phyloP scores from a whole-genome alignment of 441 rosid species.

The Populus hybrid region DNA sequence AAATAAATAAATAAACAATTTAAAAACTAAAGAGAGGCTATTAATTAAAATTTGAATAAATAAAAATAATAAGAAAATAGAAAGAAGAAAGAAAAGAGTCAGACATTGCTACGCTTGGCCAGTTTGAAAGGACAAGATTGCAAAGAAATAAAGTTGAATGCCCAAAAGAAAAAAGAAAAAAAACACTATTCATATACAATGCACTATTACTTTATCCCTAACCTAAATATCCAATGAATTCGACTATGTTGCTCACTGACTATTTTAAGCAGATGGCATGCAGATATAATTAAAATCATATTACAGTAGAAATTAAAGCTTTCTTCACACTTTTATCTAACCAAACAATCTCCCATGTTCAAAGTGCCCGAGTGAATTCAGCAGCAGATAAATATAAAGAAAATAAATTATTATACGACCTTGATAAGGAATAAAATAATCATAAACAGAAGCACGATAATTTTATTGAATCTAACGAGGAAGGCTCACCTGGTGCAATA shows the following conservation, averaged over 20 bases:
- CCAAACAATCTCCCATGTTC: neutral
- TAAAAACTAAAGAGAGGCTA: too few species aligned
- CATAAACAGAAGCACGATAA: neutral
- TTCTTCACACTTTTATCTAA: neutral
- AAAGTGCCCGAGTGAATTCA: neutral
- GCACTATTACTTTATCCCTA: too few species aligned
- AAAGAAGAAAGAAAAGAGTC: too few species aligned
- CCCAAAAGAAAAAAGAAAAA: too few species aligned
- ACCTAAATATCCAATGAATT: neutral
- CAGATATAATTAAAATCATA: too few species aligned
- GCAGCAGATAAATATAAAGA: neutral
- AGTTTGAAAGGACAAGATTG: neutral
- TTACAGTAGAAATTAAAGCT: neutral
- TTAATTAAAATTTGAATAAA: too few species aligned
- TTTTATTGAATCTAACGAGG: neutral
- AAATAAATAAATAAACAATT: too few species aligned
- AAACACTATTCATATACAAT: too few species aligned
- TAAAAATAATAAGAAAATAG: too few species aligned
- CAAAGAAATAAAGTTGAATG: too few species aligned
- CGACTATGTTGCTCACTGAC: neutral
- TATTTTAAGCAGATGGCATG: neutral
- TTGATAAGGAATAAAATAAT: neutral
- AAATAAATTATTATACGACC: too few species aligned
- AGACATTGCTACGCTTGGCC: too few species aligned
- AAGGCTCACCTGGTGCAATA: conserved; percentile 84